Evolutionary conservation across 176 grass and related monocot genomes (phyloP), one percentile per base, ranked within the genome.

Genomic region (Luzula sylvatica): DNA sequence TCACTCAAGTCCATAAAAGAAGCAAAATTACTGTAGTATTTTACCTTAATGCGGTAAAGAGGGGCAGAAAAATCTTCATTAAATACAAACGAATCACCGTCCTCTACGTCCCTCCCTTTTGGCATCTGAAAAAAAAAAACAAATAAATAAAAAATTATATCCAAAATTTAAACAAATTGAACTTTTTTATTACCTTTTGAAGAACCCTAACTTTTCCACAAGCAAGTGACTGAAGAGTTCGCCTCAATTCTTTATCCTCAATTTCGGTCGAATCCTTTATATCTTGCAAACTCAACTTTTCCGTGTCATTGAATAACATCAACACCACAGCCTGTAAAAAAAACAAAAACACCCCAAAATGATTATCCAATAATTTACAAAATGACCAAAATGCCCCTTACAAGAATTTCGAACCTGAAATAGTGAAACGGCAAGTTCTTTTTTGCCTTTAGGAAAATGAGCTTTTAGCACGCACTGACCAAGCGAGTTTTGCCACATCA

Each of bases 401-500:
- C n/a, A n/a, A n/a, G n/a, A n/a, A n/a, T n/a, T n/a, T n/a, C n/a
- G n/a, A 43, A 99, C 93, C 86, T 99, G 86, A 68, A 92, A 99
- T 58, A 99, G 53, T 87, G 93, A 99, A 47, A 99, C 93, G n/a
- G 86, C 82, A 42, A 92, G 72, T 80, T 98, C 93, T 58, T 99
- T 99, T 92, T 80, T 99, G 56, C 86, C 93, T 87, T 87, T 92
- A 8, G 82, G 93, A 66, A 99, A 99, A 55, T 92, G 78, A 41
- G 72, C 86, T 76, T 99, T 99, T 50, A 99, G 56, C 55, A 99
- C 93, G 83, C 81, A 99, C 38, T 99, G 93, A 26, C 93, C 86
- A 61, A 99, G 76, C 21, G 86, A 99, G 75, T 99, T 99, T 77
- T 99, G 93, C 93, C 93, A 99, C 93, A 92, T 83, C 17, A 99